Evolutionary conservation across 2,329 filamentous ascomycete genomes (phyloP), one percentile per base, ranked within the genome.

Genomic region (Calonectria pseudoreteaudii): DNA sequence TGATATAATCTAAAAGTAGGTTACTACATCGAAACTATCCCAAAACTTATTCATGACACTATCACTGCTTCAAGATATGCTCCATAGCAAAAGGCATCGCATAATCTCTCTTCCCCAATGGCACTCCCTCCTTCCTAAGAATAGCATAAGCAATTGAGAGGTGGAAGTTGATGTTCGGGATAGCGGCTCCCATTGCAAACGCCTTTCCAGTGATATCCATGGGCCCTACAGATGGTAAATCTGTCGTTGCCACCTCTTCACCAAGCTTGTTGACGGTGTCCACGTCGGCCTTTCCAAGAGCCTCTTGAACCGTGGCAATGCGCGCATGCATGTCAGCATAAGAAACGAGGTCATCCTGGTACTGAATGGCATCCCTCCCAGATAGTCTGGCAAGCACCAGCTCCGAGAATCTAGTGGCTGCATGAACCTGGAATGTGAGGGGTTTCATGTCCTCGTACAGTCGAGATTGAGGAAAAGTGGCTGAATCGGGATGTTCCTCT

Each of bases 161-260:
- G 79, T 93, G 92, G 80, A 93, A 93, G 82, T 86, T 91, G 76
- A 92, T 86, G 77, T 93, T 91, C 13, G 91, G 90, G 31, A 91
- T 74, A 2, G 85, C 86, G 80, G 86, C 89, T 1, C 82, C 81
- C 58, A 82, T 78, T 9, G 89, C 80, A 77, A 90, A 92, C 0
- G 84, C 82, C 60, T 79, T 66, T 14, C 79, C 80, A 47, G 74
- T 75, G 13, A 82, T 68, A 13, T 77, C 73, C 74, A 77, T 78
- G 23, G 72, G 66, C 13, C 74, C 74, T 4, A 58, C 66, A 31
- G 76, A 75, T 23, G 78, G 79, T 31, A 83, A 47, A 23, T 23
- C 65, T 13, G 80, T 79, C 10, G 77, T 68, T 20, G 80, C 72
- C 18, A 76, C 75, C 34, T 79, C 73, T 26, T 83, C 81, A 47